Evolutionary conservation across 2,329 filamentous ascomycete genomes (phyloP).

Genomic region (Clonostachys byssicola): DNA sequence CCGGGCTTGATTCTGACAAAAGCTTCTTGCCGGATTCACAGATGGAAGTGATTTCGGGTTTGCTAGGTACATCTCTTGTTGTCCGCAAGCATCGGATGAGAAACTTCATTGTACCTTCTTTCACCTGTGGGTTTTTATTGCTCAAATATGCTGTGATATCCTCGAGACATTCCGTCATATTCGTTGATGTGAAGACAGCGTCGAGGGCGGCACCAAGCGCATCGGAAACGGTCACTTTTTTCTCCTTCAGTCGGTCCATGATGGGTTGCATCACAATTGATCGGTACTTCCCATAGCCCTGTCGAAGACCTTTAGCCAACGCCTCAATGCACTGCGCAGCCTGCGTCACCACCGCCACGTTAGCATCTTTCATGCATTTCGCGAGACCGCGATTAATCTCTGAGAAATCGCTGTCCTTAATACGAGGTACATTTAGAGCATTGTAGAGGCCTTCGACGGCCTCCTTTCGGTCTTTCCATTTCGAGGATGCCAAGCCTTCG

Average conservation of each 20-base stretch:
- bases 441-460: constrained; percentile 78
- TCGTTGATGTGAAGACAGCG: constrained; percentile 59
- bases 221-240: constrained; percentile 86
- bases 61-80: constrained; percentile 78
- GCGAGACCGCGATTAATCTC: constrained; percentile 81
- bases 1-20: constrained; percentile 83
- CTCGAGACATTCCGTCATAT: constrained; percentile 81
- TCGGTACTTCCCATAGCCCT: constrained; percentile 76
- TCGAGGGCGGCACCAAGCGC: constrained; percentile 85
- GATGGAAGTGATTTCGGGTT: constrained; percentile 77
- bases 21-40: constrained; percentile 89
- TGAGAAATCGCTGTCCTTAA: constrained; percentile 86
- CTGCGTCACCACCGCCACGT: constrained; percentile 88
- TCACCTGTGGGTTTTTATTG: constrained; percentile 97
- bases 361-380: constrained; percentile 98
- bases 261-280: constrained; percentile 79
- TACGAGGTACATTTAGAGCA: constrained; percentile 77
- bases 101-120: constrained; percentile 92
- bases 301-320: constrained; percentile 79
- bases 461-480: constrained; percentile 99
- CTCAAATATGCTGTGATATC: constrained; percentile 80
- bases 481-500: constrained; percentile 81
- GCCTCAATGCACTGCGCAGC: constrained; percentile 91
- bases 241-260: constrained; percentile 95
- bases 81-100: constrained; percentile 82